Evolutionary conservation across 2,329 filamentous ascomycete species (phyloP).

Genomic region (Epichloe glyceriae): DNA sequence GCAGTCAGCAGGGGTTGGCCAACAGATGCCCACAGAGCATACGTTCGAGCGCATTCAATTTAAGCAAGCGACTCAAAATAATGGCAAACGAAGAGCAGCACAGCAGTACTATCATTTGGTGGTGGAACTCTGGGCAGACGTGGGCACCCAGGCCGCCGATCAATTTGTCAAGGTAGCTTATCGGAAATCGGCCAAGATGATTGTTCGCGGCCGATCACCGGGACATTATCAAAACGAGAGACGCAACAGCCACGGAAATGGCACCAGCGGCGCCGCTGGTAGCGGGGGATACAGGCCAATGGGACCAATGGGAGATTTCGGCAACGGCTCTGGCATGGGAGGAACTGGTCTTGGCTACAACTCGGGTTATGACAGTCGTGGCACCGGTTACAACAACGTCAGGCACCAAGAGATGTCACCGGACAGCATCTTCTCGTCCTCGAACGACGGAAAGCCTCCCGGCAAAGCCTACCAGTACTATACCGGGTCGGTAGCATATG

Average conservation of each 20-base stretch:
- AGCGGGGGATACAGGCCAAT: slow-evolving; percentile 30
- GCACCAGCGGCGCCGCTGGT: slow-evolving; percentile 51
- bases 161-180: slow-evolving; percentile 60
- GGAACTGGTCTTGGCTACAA: slow-evolving; percentile 14
- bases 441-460: slow-evolving; percentile 36
- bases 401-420: slow-evolving; percentile 37
- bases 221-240: slow-evolving; percentile 67
- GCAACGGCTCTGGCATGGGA: slow-evolving; percentile 23
- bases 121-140: slow-evolving; percentile 66
- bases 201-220: slow-evolving; percentile 73
- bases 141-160: slow-evolving; percentile 35
- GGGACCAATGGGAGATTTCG: slow-evolving; percentile 17
- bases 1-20: slow-evolving; percentile 15
- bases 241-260: slow-evolving; percentile 55
- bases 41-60: slow-evolving; percentile 87
- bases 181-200: slow-evolving; percentile 65
- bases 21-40: slow-evolving; percentile 37
- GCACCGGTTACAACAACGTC: slow-evolving; percentile 26
- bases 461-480: slow-evolving; percentile 44
- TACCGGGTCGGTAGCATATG: slow-evolving; percentile 36
- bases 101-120: slow-evolving; percentile 92
- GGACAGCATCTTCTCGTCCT: slow-evolving; percentile 34
- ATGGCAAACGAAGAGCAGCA: slow-evolving; percentile 77
- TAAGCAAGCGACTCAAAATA: slow-evolving; percentile 88
- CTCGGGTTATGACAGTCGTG: slow-evolving; percentile 15